A percentile compares a stretch with the other conserved stretches of the same genome.
Evolutionary conservation across 345 rosid genomes (phyloP).

Genomic region (Eucalyptus sp.): DNA sequence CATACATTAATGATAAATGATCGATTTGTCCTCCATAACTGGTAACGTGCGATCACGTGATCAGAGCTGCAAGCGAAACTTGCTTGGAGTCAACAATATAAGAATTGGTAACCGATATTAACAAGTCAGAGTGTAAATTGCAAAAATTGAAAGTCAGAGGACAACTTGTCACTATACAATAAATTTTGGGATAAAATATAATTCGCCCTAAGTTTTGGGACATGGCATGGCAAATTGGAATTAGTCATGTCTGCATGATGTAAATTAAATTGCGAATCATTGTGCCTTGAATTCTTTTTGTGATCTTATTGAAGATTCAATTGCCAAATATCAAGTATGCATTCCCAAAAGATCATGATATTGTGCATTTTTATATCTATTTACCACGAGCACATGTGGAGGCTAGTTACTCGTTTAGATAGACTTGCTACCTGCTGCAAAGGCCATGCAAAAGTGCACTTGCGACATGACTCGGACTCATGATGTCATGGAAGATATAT

Average conservation of each 20-base stretch:
- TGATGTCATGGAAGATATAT: not conserved
- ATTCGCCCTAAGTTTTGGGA: not conserved
- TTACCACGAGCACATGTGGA: not conserved
- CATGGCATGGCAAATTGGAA: not conserved
- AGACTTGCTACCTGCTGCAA: not conserved
- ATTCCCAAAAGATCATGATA: not conserved
- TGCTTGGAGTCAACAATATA: not conserved
- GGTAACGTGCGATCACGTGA: not conserved
- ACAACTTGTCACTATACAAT: not conserved
- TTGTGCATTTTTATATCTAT: not conserved
- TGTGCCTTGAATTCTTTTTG: not conserved
- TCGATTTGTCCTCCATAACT: not conserved
- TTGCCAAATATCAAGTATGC: not conserved
- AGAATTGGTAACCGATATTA: not conserved
- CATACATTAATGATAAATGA: not conserved
- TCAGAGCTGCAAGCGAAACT: not conserved
- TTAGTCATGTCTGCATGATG: not conserved
- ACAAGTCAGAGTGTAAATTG: not conserved
- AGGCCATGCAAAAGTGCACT: not conserved
- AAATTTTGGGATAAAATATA: not conserved
- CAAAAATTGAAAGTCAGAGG: not conserved
- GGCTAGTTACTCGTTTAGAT: not conserved
- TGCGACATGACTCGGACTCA: not conserved
- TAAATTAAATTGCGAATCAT: not conserved
- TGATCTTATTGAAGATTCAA: not conserved